phyloP scores from a whole-genome alignment of 441 rosid genomes.

The Heliophila coronopifolia region DNA sequence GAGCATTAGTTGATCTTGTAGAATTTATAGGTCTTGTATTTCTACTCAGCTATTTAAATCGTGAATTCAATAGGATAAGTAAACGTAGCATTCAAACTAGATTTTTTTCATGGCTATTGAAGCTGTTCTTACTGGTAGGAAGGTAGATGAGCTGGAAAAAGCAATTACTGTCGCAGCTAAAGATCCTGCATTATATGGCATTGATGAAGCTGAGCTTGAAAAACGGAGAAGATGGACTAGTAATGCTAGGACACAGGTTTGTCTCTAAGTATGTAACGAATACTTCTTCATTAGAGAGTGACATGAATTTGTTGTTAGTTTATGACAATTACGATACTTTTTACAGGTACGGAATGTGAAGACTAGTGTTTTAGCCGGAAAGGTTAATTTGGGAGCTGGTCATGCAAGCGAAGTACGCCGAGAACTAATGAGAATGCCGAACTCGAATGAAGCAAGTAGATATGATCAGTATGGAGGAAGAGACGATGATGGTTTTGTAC shows the following conservation, averaged over 20 bases:
- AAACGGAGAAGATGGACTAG: constrained; percentile 90
- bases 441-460: constrained; percentile 47
- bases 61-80: neutral
- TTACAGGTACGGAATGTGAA: constrained; percentile 68
- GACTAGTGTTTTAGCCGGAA: constrained; percentile 60
- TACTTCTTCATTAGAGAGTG: constrained; percentile 2
- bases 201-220: constrained; percentile 73
- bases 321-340: neutral
- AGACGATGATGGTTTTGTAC: constrained; percentile 67
- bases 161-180: constrained; percentile 77
- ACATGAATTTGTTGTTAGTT: neutral
- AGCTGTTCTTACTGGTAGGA: constrained; percentile 56
- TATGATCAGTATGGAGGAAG: constrained; percentile 49
- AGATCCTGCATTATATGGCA: constrained; percentile 89
- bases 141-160: constrained; percentile 97
- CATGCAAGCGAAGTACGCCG: constrained; percentile 59
- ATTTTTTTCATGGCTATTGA: constrained; percentile 36
- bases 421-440: constrained; percentile 80
- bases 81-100: constrained; percentile 6
- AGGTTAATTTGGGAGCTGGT: constrained; percentile 39
- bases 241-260: constrained; percentile 78
- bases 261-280: constrained; percentile 2
- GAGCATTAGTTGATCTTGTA: constrained; percentile 1
- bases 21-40: neutral
- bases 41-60: neutral